These are phyloP conservation scores for Fusarium subglutinans DNA, from an alignment of 2,329 filamentous ascomycete species.

Conservation along the genomic window DNA sequence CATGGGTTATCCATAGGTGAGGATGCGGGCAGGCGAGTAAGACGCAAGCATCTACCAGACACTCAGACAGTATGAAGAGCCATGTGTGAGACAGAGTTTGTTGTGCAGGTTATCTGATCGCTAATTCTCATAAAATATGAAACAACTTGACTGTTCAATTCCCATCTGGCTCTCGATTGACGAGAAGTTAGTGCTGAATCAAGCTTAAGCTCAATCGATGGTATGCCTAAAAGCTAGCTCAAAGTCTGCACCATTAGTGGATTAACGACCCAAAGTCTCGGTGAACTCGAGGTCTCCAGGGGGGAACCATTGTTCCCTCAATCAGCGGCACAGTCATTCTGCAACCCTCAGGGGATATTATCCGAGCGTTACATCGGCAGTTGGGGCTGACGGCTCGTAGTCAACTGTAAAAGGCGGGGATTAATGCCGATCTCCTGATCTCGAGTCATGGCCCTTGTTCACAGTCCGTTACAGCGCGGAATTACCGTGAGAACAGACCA, in stretches of 20 bases:
- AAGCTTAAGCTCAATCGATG: neutral
- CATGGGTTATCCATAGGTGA: neutral
- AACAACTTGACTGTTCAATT: neutral
- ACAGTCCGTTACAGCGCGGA: neutral
- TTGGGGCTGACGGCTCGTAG: neutral
- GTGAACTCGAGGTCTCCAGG: neutral
- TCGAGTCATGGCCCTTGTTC: neutral
- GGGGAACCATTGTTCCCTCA: neutral
- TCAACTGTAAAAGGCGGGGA: neutral
- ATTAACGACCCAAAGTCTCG: neutral
- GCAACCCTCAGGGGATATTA: neutral
- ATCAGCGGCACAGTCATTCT: neutral
- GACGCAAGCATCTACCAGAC: neutral
- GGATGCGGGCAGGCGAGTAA: neutral
- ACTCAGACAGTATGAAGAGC: neutral
- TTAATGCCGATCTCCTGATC: neutral
- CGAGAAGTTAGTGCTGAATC: neutral
- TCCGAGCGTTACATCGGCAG: neutral
- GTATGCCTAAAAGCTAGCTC: neutral
- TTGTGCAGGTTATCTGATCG: neutral
- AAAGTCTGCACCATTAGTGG: neutral
- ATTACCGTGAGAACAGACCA: neutral
- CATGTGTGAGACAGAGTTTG: rapidly evolving
- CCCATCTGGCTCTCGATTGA: neutral
- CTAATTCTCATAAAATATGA: no score